A percentile compares a stretch with the other conserved stretches of the same genome.
Evolutionary conservation across 257 asterid species (phyloP).

Genomic region (Fraxinus americana): DNA sequence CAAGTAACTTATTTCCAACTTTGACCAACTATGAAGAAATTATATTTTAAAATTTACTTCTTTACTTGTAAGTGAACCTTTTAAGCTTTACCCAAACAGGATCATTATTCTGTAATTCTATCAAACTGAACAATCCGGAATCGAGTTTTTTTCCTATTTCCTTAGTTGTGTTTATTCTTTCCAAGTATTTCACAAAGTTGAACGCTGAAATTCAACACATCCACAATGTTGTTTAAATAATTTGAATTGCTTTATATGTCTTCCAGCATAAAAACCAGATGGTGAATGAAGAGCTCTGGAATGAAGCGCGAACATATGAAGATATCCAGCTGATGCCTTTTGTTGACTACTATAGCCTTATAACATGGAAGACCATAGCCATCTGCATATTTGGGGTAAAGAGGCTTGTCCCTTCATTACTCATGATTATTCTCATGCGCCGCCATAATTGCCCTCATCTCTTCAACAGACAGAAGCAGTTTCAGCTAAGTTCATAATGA

Average conservation of each 20-base stretch:
- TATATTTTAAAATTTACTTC: too few relatives aligned
- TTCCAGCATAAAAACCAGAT: conserved; percentile 94
- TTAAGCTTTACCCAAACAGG: not conserved
- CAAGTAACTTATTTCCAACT: too few relatives aligned
- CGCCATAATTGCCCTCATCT: conserved; percentile 42
- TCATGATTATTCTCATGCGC: conserved; percentile 24
- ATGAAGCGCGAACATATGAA: conserved; percentile 78
- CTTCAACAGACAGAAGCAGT: conserved; percentile 82
- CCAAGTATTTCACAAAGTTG: not conserved
- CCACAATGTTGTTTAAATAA: not conserved
- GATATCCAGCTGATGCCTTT: conserved; percentile 98
- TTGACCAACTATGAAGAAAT: too few relatives aligned
- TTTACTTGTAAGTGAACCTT: not conserved
- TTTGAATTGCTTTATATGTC: conserved; percentile 16
- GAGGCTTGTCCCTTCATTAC: conserved; percentile 39
- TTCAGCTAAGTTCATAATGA: conserved; percentile 86
- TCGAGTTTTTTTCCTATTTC: not conserved
- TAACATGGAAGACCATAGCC: conserved; percentile 92
- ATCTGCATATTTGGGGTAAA: conserved; percentile 95
- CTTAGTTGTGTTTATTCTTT: not conserved
- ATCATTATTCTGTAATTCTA: too few relatives aligned
- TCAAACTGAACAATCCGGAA: not conserved
- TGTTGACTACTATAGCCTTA: conserved; percentile 88
- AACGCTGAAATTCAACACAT: not conserved
- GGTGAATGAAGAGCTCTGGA: conserved; percentile 98